Percentiles rank a stretch among this genome's conserved stretches.
These are phyloP conservation scores for Myriosclerotinia duriaeana DNA, from an alignment of 2,329 filamentous ascomycete species.

Conservation along the genomic window DNA sequence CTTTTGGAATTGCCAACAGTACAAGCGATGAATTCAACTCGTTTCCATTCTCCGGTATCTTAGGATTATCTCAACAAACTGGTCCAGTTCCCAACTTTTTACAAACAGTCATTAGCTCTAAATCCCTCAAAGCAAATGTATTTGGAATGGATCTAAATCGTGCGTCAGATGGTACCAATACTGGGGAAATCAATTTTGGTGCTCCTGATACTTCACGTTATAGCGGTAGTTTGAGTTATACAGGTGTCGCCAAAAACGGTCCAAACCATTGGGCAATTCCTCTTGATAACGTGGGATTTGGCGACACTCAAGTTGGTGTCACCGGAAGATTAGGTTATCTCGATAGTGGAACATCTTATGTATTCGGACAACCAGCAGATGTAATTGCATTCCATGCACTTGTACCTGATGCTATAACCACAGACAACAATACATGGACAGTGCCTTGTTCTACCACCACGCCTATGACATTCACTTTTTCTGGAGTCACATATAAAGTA, in stretches of 20 bases:
- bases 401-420: constrained; percentile 57
- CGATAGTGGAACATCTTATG: constrained; percentile 80
- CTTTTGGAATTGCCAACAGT: constrained; percentile 70
- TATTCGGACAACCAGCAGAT: constrained; percentile 68
- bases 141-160: constrained; percentile 72
- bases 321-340: constrained; percentile 64
- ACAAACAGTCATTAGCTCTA: constrained; percentile 56
- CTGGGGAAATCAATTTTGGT: constrained; percentile 78
- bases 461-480: constrained; percentile 65
- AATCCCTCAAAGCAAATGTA: constrained; percentile 61
- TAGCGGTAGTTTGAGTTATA: constrained; percentile 67
- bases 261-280: constrained; percentile 70
- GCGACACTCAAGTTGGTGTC: constrained; percentile 55
- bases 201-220: constrained; percentile 65
- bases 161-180: constrained; percentile 61
- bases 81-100: constrained; percentile 64
- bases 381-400: constrained; percentile 66
- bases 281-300: constrained; percentile 63
- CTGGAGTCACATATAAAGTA: constrained; percentile 64
- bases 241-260: constrained; percentile 46
- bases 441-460: constrained; percentile 70
- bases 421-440: constrained; percentile 62
- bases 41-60: constrained; percentile 85
- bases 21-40: constrained; percentile 72
- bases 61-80: constrained; percentile 69